A percentile compares a stretch with the other conserved stretches of the same genome.
These are phyloP conservation scores for Monilinia aucupariae DNA, from an alignment of 2,329 filamentous ascomycete genomes.

Conservation along the genomic window DNA sequence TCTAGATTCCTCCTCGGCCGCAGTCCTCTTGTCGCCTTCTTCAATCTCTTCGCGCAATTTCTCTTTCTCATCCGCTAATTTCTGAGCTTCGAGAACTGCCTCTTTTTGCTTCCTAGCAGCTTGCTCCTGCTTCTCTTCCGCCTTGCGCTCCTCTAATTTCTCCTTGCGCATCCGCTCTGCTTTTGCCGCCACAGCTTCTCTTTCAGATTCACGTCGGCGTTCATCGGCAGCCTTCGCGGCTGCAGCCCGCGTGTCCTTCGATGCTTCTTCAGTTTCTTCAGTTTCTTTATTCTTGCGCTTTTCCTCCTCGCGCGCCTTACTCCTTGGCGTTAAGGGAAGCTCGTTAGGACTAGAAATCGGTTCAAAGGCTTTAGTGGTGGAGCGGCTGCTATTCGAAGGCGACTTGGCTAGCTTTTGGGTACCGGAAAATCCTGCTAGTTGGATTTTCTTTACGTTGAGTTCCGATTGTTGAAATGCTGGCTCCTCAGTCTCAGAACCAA, in stretches of 20 bases:
- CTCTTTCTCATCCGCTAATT: conserved; percentile 23
- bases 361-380: conserved; percentile 18
- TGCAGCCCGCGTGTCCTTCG: conserved; percentile 20
- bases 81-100: conserved; percentile 17
- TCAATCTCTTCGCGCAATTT: conserved; percentile 12
- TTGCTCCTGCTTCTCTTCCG: conserved; percentile 19
- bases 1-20: conserved; percentile 7
- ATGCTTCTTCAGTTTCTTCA: conserved; percentile 22
- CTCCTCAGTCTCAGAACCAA: conserved; percentile 25
- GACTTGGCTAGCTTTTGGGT: conserved; percentile 22
- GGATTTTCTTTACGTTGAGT: conserved; percentile 24
- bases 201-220: conserved; percentile 23
- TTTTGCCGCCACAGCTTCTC: conserved; percentile 21
- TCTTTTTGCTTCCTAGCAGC: conserved; percentile 17
- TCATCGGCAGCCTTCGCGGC: conserved; percentile 27
- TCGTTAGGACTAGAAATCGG: conserved; percentile 19
- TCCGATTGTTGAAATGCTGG: conserved; percentile 21
- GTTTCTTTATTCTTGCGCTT: conserved; percentile 18
- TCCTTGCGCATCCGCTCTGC: conserved; percentile 22
- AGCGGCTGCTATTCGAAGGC: conserved; percentile 23
- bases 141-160: conserved; percentile 18
- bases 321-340: conserved; percentile 29
- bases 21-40: conserved; percentile 22
- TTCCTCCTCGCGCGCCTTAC: conserved; percentile 24
- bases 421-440: conserved; percentile 18